These are phyloP conservation scores for Talaromyces amestolkiae DNA, from an alignment of 2,329 filamentous ascomycete species.

Conservation along the genomic window DNA sequence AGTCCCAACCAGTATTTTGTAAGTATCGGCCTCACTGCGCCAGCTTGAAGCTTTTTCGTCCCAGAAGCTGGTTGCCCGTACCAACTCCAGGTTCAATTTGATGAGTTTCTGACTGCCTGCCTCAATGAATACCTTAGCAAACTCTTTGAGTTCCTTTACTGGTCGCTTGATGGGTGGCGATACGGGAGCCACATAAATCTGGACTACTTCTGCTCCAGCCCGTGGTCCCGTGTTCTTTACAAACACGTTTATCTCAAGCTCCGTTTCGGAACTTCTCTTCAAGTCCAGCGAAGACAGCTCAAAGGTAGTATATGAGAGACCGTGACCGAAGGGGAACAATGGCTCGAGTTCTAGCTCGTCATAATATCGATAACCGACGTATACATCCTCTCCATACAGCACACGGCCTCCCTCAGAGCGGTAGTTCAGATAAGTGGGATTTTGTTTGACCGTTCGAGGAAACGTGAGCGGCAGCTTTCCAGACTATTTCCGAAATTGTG, in stretches of 20 bases:
- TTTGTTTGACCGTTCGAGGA: conserved; percentile 65
- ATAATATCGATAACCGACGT: conserved; percentile 77
- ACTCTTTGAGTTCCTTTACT: conserved; percentile 17
- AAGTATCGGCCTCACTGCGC: conserved; percentile 39
- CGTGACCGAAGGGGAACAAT: conserved; percentile 75
- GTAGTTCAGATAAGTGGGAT: conserved; percentile 74
- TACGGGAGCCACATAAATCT: conserved; percentile 49
- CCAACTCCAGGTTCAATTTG: conserved; percentile 29
- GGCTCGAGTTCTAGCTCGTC: conserved; percentile 64
- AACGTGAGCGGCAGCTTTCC: conserved; percentile 60
- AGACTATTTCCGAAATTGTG: neutral
- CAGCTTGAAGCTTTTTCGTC: conserved; percentile 41
- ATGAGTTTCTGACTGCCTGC: conserved; percentile 2
- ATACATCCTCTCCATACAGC: conserved; percentile 76
- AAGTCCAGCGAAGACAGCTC: conserved; percentile 38
- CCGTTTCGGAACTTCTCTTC: conserved; percentile 32
- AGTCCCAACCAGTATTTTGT: conserved; percentile 38
- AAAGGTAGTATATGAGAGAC: conserved; percentile 74
- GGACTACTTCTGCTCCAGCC: conserved; percentile 54
- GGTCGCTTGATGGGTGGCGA: conserved; percentile 31
- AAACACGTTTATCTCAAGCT: conserved; percentile 42
- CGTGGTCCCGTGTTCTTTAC: conserved; percentile 55
- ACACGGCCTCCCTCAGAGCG: conserved; percentile 66
- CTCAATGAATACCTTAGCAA: conserved; percentile 6
- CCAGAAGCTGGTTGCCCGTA: conserved; percentile 44